Percentiles rank a stretch among this genome's conserved stretches.
These are phyloP conservation scores for Pichia occidentalis DNA, from an alignment of 805 yeast genomes.

Conservation along the genomic window DNA sequence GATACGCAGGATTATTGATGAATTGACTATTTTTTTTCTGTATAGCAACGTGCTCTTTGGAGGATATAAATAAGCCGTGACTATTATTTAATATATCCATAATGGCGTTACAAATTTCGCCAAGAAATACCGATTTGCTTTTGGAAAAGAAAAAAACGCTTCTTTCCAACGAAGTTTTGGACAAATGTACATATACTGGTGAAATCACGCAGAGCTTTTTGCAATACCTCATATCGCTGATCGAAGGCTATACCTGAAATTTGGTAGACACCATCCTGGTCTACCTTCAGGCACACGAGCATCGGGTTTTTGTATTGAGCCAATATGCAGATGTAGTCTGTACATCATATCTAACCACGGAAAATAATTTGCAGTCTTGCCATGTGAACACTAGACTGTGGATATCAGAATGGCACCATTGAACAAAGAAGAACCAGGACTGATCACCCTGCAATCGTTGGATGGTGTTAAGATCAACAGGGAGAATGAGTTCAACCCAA, in stretches of 20 bases:
- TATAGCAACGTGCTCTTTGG: too few species aligned
- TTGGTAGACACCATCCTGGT: constrained; percentile 82
- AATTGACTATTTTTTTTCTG: too few species aligned
- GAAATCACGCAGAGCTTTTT: constrained; percentile 81
- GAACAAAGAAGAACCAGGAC: constrained; percentile 45
- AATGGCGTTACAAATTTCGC: constrained; percentile 76
- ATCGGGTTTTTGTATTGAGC: constrained; percentile 75
- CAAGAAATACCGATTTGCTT: constrained; percentile 65
- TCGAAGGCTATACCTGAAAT: constrained; percentile 90
- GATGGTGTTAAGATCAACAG: constrained; percentile 62
- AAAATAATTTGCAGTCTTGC: constrained; percentile 68
- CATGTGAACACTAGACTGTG: constrained; percentile 83
- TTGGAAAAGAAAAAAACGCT: constrained; percentile 69
- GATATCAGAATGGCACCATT: constrained; percentile 78
- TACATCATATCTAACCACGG: constrained; percentile 85
- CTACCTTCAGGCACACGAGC: constrained; percentile 55
- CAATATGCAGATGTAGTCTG: constrained; percentile 81
- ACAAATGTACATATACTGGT: constrained; percentile 85
- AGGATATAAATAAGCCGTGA: too few species aligned
- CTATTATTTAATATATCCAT: too few species aligned
- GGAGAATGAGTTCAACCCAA: constrained; percentile 44
- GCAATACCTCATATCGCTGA: constrained; percentile 54
- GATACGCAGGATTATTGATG: too few species aligned
- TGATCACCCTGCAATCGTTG: constrained; percentile 59
- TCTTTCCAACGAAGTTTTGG: constrained; percentile 53